These are phyloP conservation scores for Gigaspora rosea DNA, from an alignment of 192 early-diverging fungal genomes.

Conservation along the genomic window DNA sequence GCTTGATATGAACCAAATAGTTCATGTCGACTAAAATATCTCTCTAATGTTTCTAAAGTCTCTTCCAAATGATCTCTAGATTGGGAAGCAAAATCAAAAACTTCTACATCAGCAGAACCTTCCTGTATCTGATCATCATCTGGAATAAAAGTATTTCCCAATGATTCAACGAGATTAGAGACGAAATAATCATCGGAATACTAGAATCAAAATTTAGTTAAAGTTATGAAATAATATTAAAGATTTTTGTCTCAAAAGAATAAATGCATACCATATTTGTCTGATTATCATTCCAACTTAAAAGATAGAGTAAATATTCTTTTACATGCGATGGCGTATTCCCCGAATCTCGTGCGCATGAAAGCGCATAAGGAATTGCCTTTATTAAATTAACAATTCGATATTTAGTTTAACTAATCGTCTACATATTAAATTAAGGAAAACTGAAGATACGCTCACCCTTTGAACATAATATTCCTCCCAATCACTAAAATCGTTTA, in stretches of 20 bases:
- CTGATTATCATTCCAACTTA: slow-evolving; percentile 92
- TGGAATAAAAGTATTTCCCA: slow-evolving; percentile 68
- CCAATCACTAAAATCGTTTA: slow-evolving; percentile 86
- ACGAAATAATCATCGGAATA: slow-evolving; percentile 84
- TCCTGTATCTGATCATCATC: slow-evolving; percentile 43
- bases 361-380: slow-evolving; percentile 73
- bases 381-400: neutral
- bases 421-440: neutral
- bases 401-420: neutral
- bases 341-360: slow-evolving; percentile 66
- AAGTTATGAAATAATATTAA: neutral
- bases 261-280: slow-evolving; percentile 35
- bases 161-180: slow-evolving; percentile 67
- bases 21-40: neutral
- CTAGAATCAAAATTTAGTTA: slow-evolving; percentile 28
- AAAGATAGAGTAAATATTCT: slow-evolving; percentile 70
- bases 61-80: neutral
- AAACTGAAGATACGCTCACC: neutral
- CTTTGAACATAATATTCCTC: slow-evolving; percentile 93
- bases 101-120: slow-evolving; percentile 35
- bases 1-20: neutral
- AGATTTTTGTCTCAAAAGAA: neutral
- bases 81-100: slow-evolving; percentile 28
- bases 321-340: slow-evolving; percentile 64
- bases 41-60: slow-evolving; percentile 2